Evolutionary conservation across 805 yeast genomes (phyloP).

Genomic region (Suhomyces faveliae): DNA sequence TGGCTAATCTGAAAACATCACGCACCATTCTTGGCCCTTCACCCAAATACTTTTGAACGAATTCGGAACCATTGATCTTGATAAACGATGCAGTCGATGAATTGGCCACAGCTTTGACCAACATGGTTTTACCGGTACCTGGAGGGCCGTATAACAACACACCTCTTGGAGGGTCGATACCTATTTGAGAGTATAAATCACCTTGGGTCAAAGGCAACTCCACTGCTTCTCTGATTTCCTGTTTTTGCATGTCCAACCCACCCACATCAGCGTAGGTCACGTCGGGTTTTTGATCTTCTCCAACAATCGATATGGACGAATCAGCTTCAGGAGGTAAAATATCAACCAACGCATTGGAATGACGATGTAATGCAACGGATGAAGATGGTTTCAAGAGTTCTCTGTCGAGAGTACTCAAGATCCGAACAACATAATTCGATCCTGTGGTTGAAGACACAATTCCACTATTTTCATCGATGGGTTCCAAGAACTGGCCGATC

Average conservation of each 20-base stretch:
- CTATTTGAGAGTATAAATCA: slow-evolving; percentile 93
- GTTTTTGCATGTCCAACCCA: slow-evolving; percentile 98
- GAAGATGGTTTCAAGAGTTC: slow-evolving; percentile 93
- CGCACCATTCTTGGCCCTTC: slow-evolving; percentile 99
- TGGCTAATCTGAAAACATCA: slow-evolving; percentile 94
- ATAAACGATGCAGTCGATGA: slow-evolving; percentile 93
- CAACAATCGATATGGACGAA: slow-evolving; percentile 90
- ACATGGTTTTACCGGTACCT: slow-evolving; percentile 99
- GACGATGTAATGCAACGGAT: slow-evolving; percentile 96
- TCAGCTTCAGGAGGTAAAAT: slow-evolving; percentile 99
- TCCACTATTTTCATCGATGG: slow-evolving; percentile 94
- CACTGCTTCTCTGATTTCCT: slow-evolving; percentile 97
- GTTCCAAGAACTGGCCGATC: slow-evolving; percentile 96
- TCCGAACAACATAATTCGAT: slow-evolving; percentile 93
- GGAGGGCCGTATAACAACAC: slow-evolving; percentile 98
- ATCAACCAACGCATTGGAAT: slow-evolving; percentile 95
- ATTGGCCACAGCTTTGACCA: slow-evolving; percentile 98
- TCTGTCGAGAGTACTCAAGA: slow-evolving; percentile 89
- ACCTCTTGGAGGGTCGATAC: slow-evolving; percentile 99
- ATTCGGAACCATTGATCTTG: slow-evolving; percentile 96
- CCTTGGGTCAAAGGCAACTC: slow-evolving; percentile 95
- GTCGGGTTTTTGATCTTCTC: slow-evolving; percentile 89
- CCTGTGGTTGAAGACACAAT: slow-evolving; percentile 98
- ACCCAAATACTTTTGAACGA: slow-evolving; percentile 96
- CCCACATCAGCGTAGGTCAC: slow-evolving; percentile 97